Base-by-base conservation (phyloP, 805 yeast genomes). In the Pichia thaimueangensis region DNA sequence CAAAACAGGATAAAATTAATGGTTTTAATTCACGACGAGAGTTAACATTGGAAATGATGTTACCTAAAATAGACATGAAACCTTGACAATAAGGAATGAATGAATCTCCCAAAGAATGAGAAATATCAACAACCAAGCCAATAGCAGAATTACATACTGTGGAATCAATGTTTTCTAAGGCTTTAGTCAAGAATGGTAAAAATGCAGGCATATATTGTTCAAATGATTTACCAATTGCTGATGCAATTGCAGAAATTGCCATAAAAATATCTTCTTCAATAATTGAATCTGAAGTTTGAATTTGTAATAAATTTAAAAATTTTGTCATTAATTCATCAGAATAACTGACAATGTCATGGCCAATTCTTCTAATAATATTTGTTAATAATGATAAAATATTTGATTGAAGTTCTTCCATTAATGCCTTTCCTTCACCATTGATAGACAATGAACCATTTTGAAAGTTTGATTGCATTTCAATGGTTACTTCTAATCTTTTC, bases 91-190 rank as follows among this genome's bases (percentile, higher is more conserved):
- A 91, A 42, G 83, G 86, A 45, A 74, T 73, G 51, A 89, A 78
- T 22, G 71, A 71, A 20, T 70, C 73, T 25, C 94, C 95, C 41
- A 93, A 71, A 0, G 97, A 86, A 58, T 88, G 95, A 9, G 94
- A 77, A 52, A 91, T 81, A 65, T 93, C 98, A 16, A 96, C 96
- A 45, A 93, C 88, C 39, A 93, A 74, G 4, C 98, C 97, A 44
- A 93, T 88, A 3, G 97, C 95, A 5, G 96, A 86, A 49, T 76
- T 76, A 56, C 96, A 83, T 10, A 86, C 80, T 30, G 89, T 84
- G 5, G 87, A 79, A 30, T 86, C 96, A 8, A 84, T 78, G 62
- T 88, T 89, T 53, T 78, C 75, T 47, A 93, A 70, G 0, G 96
- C 96, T 47, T 73, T 72, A 15, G 80, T 78, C 60, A 93, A 71